These are phyloP conservation scores for Kazachstania taianensis DNA, from an alignment of 805 yeast species.

Conservation along the genomic window DNA sequence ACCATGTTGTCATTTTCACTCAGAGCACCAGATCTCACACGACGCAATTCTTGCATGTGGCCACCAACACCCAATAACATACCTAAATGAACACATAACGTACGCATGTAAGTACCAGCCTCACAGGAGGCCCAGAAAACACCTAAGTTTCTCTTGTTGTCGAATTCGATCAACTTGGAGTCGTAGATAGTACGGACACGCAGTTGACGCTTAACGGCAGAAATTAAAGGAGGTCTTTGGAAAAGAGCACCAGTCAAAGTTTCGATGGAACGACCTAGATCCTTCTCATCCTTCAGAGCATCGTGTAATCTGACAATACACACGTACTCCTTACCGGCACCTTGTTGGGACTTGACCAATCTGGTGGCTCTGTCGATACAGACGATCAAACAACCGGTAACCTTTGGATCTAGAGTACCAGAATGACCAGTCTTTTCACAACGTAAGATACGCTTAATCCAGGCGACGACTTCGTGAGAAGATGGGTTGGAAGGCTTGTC, in stretches of 20 bases:
- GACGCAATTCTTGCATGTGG: slow-evolving; percentile 99
- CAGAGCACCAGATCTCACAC: slow-evolving; percentile 96
- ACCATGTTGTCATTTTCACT: slow-evolving; percentile 85
- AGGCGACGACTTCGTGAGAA: slow-evolving; percentile 98
- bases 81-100: slow-evolving; percentile 96
- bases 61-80: slow-evolving; percentile 98
- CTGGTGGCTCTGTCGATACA: slow-evolving; percentile 98
- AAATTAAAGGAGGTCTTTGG: slow-evolving; percentile 98
- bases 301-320: slow-evolving; percentile 95
- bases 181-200: slow-evolving; percentile 97
- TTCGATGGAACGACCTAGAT: slow-evolving; percentile 77
- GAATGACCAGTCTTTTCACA: slow-evolving; percentile 98
- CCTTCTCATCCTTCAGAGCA: slow-evolving; percentile 82
- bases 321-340: slow-evolving; percentile 99
- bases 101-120: slow-evolving; percentile 99
- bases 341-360: slow-evolving; percentile 96
- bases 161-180: slow-evolving; percentile 90
- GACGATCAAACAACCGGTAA: slow-evolving; percentile 96
- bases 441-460: slow-evolving; percentile 94
- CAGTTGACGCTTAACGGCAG: slow-evolving; percentile 97
- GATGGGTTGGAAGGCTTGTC: slow-evolving; percentile 98
- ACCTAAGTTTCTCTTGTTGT: slow-evolving; percentile 86
- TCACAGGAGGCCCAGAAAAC: slow-evolving; percentile 99
- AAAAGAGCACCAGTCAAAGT: slow-evolving; percentile 96
- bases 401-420: slow-evolving; percentile 97